Evolutionary conservation across 345 rosid species (phyloP).

Genomic region (Bruguiera gymnorhiza): DNA sequence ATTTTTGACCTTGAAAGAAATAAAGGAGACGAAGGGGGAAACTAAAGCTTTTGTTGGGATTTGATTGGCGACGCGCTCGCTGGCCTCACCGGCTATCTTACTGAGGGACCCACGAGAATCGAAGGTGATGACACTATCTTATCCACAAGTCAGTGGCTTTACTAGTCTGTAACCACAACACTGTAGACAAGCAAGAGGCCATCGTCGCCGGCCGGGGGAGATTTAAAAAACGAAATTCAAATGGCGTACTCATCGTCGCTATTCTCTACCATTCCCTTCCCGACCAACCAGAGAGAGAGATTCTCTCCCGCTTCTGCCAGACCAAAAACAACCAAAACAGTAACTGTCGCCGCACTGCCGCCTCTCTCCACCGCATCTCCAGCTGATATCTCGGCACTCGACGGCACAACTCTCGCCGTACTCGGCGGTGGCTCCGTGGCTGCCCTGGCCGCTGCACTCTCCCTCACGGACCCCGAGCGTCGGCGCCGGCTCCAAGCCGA

Average conservation of each 20-base stretch:
- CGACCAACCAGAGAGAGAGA: constrained; percentile 6
- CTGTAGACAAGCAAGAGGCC: constrained; percentile 6
- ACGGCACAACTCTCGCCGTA: constrained; percentile 62
- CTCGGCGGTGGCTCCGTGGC: constrained; percentile 86
- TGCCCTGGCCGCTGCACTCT: constrained; percentile 72
- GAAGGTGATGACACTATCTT: constrained; percentile 27
- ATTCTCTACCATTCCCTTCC: constrained; percentile 38
- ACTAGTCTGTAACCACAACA: background rate
- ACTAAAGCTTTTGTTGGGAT: too few species aligned
- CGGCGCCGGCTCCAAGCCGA: constrained; percentile 81
- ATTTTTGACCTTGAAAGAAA: too few species aligned
- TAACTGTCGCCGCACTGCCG: constrained; percentile 39
- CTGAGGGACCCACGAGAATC: constrained; percentile 37
- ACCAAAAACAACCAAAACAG: constrained; percentile 12
- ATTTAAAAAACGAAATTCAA: background rate
- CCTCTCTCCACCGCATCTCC: constrained; percentile 43
- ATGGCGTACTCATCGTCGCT: constrained; percentile 69
- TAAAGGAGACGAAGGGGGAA: too few species aligned
- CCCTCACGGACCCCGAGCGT: constrained; percentile 73
- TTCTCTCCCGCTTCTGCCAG: constrained; percentile 35
- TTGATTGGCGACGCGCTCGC: too few species aligned
- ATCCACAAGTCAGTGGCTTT: constrained; percentile 18
- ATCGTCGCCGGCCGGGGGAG: constrained; percentile 29
- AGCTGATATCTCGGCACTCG: constrained; percentile 41
- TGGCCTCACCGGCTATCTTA: too few species aligned